phyloP scores from a whole-genome alignment of 2,329 filamentous ascomycete species.

The Diaporthe batatas region DNA sequence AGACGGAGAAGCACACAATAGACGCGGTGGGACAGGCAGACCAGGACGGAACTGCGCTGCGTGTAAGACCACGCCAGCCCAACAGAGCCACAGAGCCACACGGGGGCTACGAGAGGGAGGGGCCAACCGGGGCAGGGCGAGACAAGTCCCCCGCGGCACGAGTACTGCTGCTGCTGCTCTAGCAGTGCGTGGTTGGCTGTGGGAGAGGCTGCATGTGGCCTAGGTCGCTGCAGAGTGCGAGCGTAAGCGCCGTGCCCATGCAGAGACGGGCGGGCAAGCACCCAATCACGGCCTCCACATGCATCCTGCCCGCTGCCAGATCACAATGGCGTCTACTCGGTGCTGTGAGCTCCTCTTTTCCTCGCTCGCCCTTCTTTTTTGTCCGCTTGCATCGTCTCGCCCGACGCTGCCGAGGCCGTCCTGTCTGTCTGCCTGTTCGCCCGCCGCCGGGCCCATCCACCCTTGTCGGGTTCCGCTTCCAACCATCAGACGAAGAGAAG shows the following conservation, averaged over 20 bases:
- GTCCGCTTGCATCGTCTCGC: slow-evolving; percentile 1
- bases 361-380: neutral
- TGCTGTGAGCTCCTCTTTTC: neutral
- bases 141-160: neutral
- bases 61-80: neutral
- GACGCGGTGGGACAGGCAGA: slow-evolving; percentile 31
- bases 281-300: slow-evolving; percentile 39
- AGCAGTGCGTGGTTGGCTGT: slow-evolving; percentile 27
- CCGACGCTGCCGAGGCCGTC: slow-evolving; percentile 1
- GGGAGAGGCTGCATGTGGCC: neutral
- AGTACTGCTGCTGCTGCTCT: neutral
- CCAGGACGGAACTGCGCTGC: no score
- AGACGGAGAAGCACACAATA: slow-evolving; percentile 31
- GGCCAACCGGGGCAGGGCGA: slow-evolving; percentile 4
- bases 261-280: slow-evolving; percentile 33
- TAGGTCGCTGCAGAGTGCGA: slow-evolving; percentile 34
- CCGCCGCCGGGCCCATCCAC: neutral
- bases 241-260: slow-evolving; percentile 40
- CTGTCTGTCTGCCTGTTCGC: neutral
- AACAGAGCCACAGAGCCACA: no score
- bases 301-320: slow-evolving; percentile 36
- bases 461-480: slow-evolving; percentile 13
- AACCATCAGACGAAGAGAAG: neutral
- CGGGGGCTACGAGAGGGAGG: neutral
- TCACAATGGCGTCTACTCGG: slow-evolving; percentile 41